Evolutionary conservation across 2,329 filamentous ascomycete genomes (phyloP).

Genomic region (Arthrinium puccinioides): DNA sequence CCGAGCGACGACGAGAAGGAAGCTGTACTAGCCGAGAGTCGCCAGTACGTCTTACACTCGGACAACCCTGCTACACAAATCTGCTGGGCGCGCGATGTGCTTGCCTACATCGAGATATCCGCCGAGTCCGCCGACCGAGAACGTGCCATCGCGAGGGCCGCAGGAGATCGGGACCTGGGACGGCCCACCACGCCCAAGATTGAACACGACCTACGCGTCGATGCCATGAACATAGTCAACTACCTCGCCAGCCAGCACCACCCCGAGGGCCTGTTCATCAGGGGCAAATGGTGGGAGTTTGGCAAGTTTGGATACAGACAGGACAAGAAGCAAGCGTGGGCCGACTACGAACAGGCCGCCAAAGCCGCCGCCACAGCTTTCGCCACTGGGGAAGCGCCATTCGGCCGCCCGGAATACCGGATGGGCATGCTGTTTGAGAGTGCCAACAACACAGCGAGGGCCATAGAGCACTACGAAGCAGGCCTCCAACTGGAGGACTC

Average conservation of each 20-base stretch:
- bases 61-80: constrained; percentile 96
- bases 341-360: constrained; percentile 56
- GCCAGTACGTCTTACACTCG: constrained; percentile 77
- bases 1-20: constrained; percentile 93
- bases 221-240: constrained; percentile 85
- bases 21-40: constrained; percentile 76
- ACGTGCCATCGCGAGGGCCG: constrained; percentile 24
- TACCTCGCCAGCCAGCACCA: constrained; percentile 89
- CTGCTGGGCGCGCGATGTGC: constrained; percentile 89
- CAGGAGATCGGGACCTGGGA: constrained; percentile 29
- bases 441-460: constrained; percentile 86
- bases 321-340: constrained; percentile 92
- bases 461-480: constrained; percentile 80
- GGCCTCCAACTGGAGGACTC: constrained; percentile 79
- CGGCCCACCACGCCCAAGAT: constrained; percentile 75
- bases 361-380: too few species aligned
- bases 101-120: constrained; percentile 81
- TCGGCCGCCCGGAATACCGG: constrained; percentile 84
- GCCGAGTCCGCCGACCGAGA: constrained; percentile 70
- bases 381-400: constrained; percentile 82
- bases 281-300: constrained; percentile 96
- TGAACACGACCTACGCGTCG: constrained; percentile 80
- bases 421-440: constrained; percentile 98
- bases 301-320: constrained; percentile 86
- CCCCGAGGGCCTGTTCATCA: constrained; percentile 89